Conservation (phyloP, 371 early-diverging fungal genomes). For the Mortierella sp. region DNA sequence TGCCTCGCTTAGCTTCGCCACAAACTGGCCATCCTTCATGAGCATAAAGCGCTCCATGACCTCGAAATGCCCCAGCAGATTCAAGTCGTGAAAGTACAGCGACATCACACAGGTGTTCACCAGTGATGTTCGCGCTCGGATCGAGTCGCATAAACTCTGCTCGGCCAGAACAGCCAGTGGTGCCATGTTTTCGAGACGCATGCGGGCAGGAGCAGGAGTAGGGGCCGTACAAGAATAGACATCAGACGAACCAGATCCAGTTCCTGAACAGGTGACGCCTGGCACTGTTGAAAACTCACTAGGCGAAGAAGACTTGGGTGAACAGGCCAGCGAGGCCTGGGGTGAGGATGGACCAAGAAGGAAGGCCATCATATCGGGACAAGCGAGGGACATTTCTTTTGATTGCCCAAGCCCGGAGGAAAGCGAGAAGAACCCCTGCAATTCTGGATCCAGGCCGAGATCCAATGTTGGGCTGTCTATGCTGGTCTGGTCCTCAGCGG, state of each 20-base stretch:
- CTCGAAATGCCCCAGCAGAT: slow-evolving; percentile 57
- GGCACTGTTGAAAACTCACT: neutral
- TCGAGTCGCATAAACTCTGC: slow-evolving; percentile 53
- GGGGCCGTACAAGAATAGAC: neutral
- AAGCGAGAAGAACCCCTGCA: slow-evolving; percentile 25
- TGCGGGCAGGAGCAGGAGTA: neutral
- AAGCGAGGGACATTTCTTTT: slow-evolving; percentile 19
- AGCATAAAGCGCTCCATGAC: slow-evolving; percentile 57
- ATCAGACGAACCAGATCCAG: too few species aligned
- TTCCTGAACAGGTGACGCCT: too few species aligned
- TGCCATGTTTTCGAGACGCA: slow-evolving; percentile 49
- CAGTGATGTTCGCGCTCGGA: slow-evolving; percentile 57
- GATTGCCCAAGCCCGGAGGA: slow-evolving; percentile 11
- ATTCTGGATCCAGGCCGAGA: slow-evolving; percentile 20
- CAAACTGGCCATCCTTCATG: slow-evolving; percentile 58
- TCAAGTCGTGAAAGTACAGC: slow-evolving; percentile 59
- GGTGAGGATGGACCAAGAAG: slow-evolving; percentile 16
- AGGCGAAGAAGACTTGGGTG: neutral
- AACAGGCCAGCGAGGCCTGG: neutral
- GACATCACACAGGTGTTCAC: slow-evolving; percentile 62
- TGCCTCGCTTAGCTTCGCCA: slow-evolving; percentile 44
- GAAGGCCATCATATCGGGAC: slow-evolving; percentile 43
- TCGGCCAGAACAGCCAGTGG: slow-evolving; percentile 50
- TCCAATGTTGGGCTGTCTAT: slow-evolving; percentile 15
- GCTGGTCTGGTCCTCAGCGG: neutral